A percentile compares a stretch with the other conserved stretches of the same genome.
These are phyloP conservation scores for Plasmodium coatneyi DNA, from an alignment of 169 alveolate species.

Conservation along the genomic window DNA sequence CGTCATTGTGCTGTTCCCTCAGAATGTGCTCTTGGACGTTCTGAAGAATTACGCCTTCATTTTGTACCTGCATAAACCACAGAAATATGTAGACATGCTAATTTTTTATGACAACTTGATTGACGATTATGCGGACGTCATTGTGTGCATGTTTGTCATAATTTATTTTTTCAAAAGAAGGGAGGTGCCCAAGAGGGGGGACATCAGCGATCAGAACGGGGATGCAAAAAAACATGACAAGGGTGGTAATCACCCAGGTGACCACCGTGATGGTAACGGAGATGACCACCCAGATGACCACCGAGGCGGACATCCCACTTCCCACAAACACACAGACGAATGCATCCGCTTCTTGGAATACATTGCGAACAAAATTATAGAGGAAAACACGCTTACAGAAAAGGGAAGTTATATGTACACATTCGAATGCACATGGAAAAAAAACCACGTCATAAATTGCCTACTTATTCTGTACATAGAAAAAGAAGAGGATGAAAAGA, in stretches of 20 bases:
- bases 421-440: slow-evolving; percentile 74
- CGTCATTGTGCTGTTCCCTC: slow-evolving; percentile 53
- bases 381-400: slow-evolving; percentile 50
- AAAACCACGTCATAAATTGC: slow-evolving; percentile 61
- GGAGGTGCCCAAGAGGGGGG: background rate
- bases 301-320: background rate
- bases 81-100: slow-evolving; percentile 44
- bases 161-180: slow-evolving; percentile 40
- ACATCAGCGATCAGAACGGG: no score
- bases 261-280: background rate
- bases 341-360: slow-evolving; percentile 66
- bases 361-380: slow-evolving; percentile 39
- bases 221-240: background rate
- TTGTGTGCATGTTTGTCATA: slow-evolving; percentile 63
- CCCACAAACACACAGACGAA: slow-evolving; percentile 36
- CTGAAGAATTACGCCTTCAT: slow-evolving; percentile 54
- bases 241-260: background rate
- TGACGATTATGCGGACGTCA: slow-evolving; percentile 51
- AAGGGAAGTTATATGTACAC: slow-evolving; percentile 70
- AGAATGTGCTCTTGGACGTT: slow-evolving; percentile 54
- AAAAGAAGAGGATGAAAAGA: slow-evolving; percentile 59
- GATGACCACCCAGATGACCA: background rate
- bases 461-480: slow-evolving; percentile 67
- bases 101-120: slow-evolving; percentile 57
- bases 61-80: slow-evolving; percentile 60